Conservation (phyloP, 2,329 filamentous ascomycete genomes). For the Fusarium buharicum region DNA sequence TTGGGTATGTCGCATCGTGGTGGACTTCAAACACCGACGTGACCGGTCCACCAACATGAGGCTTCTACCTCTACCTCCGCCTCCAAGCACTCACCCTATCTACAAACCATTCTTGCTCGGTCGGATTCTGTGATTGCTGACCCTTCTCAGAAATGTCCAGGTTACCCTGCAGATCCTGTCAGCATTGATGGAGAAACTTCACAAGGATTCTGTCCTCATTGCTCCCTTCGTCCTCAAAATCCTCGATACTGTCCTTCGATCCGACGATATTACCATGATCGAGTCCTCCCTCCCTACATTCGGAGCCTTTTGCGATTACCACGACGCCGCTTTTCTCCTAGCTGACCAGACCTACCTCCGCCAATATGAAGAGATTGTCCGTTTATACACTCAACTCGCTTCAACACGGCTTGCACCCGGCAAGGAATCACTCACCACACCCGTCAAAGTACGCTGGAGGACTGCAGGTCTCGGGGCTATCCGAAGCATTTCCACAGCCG, state of each 20-base stretch:
- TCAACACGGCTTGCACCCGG: conserved; percentile 66
- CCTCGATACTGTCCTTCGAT: conserved; percentile 82
- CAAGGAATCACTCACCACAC: conserved; percentile 71
- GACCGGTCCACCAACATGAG: conserved; percentile 18
- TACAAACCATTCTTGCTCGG: background rate
- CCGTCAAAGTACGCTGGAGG: conserved; percentile 81
- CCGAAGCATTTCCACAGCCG: conserved; percentile 81
- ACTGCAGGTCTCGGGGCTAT: conserved; percentile 80
- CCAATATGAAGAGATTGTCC: conserved; percentile 85
- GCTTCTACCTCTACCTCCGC: background rate
- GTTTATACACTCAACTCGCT: conserved; percentile 81
- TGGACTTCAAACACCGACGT: conserved; percentile 21
- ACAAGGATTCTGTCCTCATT: conserved; percentile 89
- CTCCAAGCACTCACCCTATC: background rate
- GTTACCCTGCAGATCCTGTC: conserved; percentile 93
- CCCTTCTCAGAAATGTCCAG: conserved; percentile 79
- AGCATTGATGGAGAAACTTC: conserved; percentile 91
- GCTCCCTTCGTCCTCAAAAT: conserved; percentile 86
- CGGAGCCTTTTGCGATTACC: conserved; percentile 86
- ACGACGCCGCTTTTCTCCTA: conserved; percentile 85
- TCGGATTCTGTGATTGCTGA: conserved; percentile 11
- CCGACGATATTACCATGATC: conserved; percentile 89
- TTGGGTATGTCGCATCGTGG: conserved; percentile 70
- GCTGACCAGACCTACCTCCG: conserved; percentile 85
- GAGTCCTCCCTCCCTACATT: conserved; percentile 90